A percentile compares a stretch with the other conserved stretches of the same genome.
phyloP scores from a whole-genome alignment of 495 filamentous ascomycete genomes.

The Tetracladium setigerum region DNA sequence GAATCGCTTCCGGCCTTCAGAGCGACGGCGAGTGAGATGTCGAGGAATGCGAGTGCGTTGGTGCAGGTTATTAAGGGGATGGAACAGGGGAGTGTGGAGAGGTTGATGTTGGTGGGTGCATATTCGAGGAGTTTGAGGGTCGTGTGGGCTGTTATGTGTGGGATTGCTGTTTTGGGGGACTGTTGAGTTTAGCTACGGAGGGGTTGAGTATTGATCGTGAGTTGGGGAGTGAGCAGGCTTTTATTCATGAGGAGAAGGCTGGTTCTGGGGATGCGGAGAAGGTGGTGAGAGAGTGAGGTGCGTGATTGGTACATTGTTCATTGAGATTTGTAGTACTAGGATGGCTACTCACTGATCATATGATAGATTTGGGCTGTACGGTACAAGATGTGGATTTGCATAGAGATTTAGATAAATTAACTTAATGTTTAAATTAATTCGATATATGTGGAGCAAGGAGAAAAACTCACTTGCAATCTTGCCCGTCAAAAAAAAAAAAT shows the following conservation, averaged over 20 bases:
- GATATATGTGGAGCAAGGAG: too few relatives aligned
- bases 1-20: conserved; percentile 32
- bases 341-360: too few relatives aligned
- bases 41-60: conserved; percentile 48
- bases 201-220: conserved; percentile 6
- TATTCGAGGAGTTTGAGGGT: conserved; percentile 50
- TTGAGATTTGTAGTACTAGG: too few relatives aligned
- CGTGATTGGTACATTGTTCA: too few relatives aligned
- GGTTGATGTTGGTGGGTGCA: conserved; percentile 34
- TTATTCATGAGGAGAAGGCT: neutral
- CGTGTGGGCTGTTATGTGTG: conserved; percentile 46
- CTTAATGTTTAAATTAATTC: too few relatives aligned
- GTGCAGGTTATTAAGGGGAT: conserved; percentile 50
- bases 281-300: neutral
- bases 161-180: conserved; percentile 1
- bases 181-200: conserved; percentile 8
- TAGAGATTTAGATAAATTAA: too few relatives aligned
- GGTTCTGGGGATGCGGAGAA: neutral
- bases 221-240: conserved; percentile 3
- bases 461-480: too few relatives aligned
- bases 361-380: too few relatives aligned
- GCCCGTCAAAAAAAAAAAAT: too few relatives aligned
- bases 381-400: too few relatives aligned
- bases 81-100: conserved; percentile 30
- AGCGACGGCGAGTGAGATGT: conserved; percentile 36